A percentile compares a stretch with the other conserved stretches of the same genome.
Conservation (phyloP, 2,329 filamentous ascomycete species). For the Aspergillus spinulosporus region DNA sequence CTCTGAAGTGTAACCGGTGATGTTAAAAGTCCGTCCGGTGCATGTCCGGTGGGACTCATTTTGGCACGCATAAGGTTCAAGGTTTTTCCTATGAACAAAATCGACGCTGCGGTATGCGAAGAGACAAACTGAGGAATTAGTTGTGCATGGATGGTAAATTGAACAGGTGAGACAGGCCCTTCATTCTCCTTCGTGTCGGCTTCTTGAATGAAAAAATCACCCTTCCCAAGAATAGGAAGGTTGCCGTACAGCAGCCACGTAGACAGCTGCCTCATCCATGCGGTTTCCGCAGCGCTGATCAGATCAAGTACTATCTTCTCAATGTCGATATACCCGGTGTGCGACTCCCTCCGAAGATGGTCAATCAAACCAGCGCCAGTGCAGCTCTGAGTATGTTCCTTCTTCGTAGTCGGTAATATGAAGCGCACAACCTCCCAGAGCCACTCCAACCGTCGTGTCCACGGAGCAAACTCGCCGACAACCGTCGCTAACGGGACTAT, state of each 20-base stretch:
- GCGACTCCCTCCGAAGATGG: conserved; percentile 69
- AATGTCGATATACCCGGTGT: conserved; percentile 86
- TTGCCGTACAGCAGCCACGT: conserved; percentile 90
- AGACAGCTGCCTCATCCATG: conserved; percentile 87
- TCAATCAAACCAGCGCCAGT: conserved; percentile 76
- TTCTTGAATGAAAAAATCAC: conserved; percentile 81
- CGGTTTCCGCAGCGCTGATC: conserved; percentile 75
- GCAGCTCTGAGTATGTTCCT: conserved; percentile 43
- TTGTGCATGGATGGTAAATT: conserved; percentile 59
- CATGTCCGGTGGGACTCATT: conserved; percentile 34
- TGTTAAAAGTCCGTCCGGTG: conserved; percentile 43
- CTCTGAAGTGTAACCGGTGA: conserved; percentile 60
- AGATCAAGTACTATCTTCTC: conserved; percentile 73
- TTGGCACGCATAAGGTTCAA: conserved; percentile 74
- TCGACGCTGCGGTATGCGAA: conserved; percentile 70
- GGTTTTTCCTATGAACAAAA: conserved; percentile 87
- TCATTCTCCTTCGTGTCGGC: conserved; percentile 42
- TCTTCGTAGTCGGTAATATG: conserved; percentile 56
- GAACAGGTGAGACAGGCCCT: conserved; percentile 46
- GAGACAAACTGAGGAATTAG: conserved; percentile 80
- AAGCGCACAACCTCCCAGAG: conserved; percentile 72
- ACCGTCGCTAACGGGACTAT: conserved; percentile 89
- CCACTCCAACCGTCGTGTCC: conserved; percentile 84
- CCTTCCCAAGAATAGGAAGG: conserved; percentile 70
- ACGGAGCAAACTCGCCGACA: conserved; percentile 80